Evolutionary conservation across 2,329 filamentous ascomycete species (phyloP).

Genomic region (Penicillium verrucosum): DNA sequence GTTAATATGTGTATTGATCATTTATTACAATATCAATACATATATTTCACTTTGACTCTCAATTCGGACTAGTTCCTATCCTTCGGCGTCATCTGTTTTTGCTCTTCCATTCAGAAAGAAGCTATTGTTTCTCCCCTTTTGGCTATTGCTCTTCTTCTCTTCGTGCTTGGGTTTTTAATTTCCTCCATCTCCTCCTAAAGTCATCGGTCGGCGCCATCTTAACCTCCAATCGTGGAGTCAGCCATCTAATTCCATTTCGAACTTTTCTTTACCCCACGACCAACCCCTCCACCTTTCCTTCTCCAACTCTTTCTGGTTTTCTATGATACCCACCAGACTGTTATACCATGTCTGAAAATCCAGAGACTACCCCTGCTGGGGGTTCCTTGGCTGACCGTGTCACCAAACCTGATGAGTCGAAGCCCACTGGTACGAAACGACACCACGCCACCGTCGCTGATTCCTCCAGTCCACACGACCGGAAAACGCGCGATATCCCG

Average conservation of each 20-base stretch:
- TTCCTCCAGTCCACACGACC: slow-evolving; percentile 1
- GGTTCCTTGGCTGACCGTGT: slow-evolving; percentile 50
- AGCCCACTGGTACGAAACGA: slow-evolving; percentile 30
- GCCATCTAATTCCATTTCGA: not conserved
- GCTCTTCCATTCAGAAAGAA: not conserved
- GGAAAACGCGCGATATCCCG: slow-evolving; percentile 12
- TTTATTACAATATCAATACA: not conserved
- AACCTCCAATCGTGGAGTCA: not conserved
- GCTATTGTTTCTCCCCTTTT: not conserved
- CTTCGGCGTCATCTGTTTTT: slow-evolving; percentile 5
- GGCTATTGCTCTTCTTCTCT: not conserved
- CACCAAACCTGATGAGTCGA: slow-evolving; percentile 39
- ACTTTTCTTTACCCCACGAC: slow-evolving; percentile 7
- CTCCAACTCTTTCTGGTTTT: not conserved
- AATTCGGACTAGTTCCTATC: slow-evolving; percentile 7
- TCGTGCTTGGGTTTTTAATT: not conserved
- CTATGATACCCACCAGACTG: not conserved
- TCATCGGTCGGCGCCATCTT: not conserved
- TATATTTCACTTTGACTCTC: slow-evolving; percentile 2
- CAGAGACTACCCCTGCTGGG: slow-evolving; percentile 26
- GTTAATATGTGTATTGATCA: not conserved
- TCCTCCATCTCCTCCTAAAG: not conserved
- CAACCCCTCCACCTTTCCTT: slow-evolving; percentile 6
- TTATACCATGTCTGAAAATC: slow-evolving; percentile 38
- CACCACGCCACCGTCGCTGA: slow-evolving; percentile 13